Evolutionary conservation across 306 rosid species (phyloP), one percentile per base, ranked within the genome.

Genomic region (Trifolium subterraneum): DNA sequence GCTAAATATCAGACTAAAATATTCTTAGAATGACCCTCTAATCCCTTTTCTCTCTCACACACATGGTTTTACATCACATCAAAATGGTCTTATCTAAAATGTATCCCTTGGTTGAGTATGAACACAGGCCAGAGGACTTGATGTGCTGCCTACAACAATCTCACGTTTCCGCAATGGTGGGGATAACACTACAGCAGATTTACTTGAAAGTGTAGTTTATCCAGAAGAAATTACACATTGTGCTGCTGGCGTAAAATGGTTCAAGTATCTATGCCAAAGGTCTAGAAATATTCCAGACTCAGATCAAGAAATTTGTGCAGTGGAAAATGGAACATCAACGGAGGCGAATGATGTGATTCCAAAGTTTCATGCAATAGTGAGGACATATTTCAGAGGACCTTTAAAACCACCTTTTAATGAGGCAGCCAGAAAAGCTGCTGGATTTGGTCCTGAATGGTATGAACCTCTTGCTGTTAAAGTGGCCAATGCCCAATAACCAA

Each of bases 221-320:
- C 93, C 93, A 2, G 98, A 93, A 70, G 98, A 93, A 82, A 86
- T 90, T 14, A 89, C 90, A 47, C 97, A 93, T 65, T 93, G 98
- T 66, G 90, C 93, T 47, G 93, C 93, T 52, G 98, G 98, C 33
- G 88, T 93, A 33, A 87, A 76, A 70, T 90, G 97, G 98, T 93
- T 93, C 82, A 89, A 71, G 66, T 90, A 89, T 72, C 82, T 89
- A 56, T 90, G 88, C 84, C 68, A 58, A 73, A 83, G 92, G 83
- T 25, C 72, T 18, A 51, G 31, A 22, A 71, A 81, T 29, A 29
- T 29, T 19, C 71, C 58, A 2, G 61, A 35, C 56, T 22, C 70
- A 20, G 68, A 75, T 52, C 25, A 25, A 59, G 82, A 77, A 52
- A 35, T 22, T 29, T 80, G 67, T 59, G 72, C 50, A 27, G 79